A percentile compares a stretch with the other conserved stretches of the same genome.
These are phyloP conservation scores for Nakazawaea ishiwadae DNA, from an alignment of 805 yeast genomes.

Conservation along the genomic window DNA sequence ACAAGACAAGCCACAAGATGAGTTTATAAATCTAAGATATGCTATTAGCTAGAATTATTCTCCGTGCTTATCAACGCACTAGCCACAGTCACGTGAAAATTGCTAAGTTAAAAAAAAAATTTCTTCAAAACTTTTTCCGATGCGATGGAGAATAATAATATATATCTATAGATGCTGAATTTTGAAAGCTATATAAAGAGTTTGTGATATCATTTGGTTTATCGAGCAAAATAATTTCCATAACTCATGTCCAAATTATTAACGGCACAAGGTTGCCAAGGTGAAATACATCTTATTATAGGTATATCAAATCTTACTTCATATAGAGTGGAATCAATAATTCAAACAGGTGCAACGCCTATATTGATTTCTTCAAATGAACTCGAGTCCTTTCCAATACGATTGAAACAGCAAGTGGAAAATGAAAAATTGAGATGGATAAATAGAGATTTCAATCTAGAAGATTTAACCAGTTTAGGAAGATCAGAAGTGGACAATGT, in stretches of 20 bases:
- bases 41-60: background rate
- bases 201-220: no score
- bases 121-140: background rate
- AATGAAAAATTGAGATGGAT: slow-evolving; percentile 25
- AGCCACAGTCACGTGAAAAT: background rate
- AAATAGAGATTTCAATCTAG: slow-evolving; percentile 27
- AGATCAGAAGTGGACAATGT: slow-evolving; percentile 54
- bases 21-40: background rate
- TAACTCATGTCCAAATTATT: slow-evolving; percentile 26
- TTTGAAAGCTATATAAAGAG: no score
- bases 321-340: slow-evolving; percentile 41
- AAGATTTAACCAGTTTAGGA: slow-evolving; percentile 54
- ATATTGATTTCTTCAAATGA: slow-evolving; percentile 36
- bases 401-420: slow-evolving; percentile 22
- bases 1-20: background rate
- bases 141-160: background rate
- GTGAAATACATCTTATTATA: slow-evolving; percentile 53
- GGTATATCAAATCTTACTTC: slow-evolving; percentile 46
- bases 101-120: background rate
- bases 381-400: slow-evolving; percentile 20
- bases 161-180: background rate
- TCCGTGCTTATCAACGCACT: background rate
- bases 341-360: slow-evolving; percentile 54
- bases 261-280: slow-evolving; percentile 39
- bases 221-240: background rate